A percentile compares a stretch with the other conserved stretches of the same genome.
phyloP scores from a whole-genome alignment of 805 yeast species.

The Peterozyma xylosa region DNA sequence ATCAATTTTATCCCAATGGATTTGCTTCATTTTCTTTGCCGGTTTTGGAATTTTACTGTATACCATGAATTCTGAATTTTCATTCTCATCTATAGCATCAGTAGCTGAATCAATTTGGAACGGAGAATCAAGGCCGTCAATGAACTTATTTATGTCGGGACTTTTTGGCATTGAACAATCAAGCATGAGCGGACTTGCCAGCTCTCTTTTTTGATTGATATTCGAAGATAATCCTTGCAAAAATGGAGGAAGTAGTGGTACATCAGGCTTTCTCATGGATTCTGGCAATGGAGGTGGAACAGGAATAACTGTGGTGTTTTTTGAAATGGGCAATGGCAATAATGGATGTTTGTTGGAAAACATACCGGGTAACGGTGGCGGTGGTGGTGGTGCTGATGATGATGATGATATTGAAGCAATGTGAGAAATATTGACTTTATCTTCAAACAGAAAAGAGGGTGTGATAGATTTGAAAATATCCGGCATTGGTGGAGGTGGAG shows the following conservation, averaged over 20 bases:
- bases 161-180: too few species aligned
- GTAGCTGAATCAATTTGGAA: too few species aligned
- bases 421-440: neutral
- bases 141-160: too few species aligned
- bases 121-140: too few species aligned
- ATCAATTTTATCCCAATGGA: slow-evolving; percentile 77
- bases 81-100: too few species aligned
- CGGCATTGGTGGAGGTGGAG: slow-evolving; percentile 23
- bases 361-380: slow-evolving; percentile 11
- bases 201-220: neutral
- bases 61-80: too few species aligned
- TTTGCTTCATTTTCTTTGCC: slow-evolving; percentile 58
- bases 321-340: slow-evolving; percentile 7
- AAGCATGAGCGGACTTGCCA: neutral
- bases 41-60: slow-evolving; percentile 37
- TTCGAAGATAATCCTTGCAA: neutral
- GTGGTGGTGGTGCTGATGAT: slow-evolving; percentile 20
- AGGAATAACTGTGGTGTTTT: too few species aligned
- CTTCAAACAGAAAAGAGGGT: slow-evolving; percentile 17
- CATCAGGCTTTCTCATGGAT: neutral
- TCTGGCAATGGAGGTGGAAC: slow-evolving; percentile 4
- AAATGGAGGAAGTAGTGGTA: slow-evolving; percentile 6
- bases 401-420: too few species aligned
- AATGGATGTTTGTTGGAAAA: neutral
- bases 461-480: slow-evolving; percentile 12